Percentiles rank a stretch among this genome's conserved stretches.
phyloP scores from a whole-genome alignment of 768 basidiomycete species.

The Suillus spraguei region DNA sequence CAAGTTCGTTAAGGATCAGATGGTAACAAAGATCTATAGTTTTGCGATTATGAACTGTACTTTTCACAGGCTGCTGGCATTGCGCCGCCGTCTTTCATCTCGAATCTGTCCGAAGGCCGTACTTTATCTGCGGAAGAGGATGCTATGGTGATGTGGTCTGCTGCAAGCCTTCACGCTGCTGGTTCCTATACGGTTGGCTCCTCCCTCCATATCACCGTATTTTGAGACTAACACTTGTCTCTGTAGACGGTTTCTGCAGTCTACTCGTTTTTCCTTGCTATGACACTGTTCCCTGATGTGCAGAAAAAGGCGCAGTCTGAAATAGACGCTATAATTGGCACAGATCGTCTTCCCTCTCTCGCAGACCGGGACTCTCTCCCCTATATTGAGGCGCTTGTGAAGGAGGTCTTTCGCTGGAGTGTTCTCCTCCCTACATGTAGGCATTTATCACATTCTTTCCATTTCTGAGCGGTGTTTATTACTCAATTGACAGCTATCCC shows the following conservation, averaged over 20 bases:
- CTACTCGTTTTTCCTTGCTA: slow-evolving; percentile 9
- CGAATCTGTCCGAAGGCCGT: too few relatives aligned
- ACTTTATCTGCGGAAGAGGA: slow-evolving; percentile 48
- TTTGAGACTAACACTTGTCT: background rate
- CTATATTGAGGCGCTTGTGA: slow-evolving; percentile 49
- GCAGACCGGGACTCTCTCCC: too few relatives aligned
- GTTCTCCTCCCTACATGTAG: slow-evolving; percentile 41
- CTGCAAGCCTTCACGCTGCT: slow-evolving; percentile 35
- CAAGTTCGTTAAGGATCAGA: slow-evolving; percentile 1
- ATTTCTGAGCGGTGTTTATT: slow-evolving; percentile 34
- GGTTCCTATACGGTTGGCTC: background rate
- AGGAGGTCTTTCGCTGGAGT: slow-evolving; percentile 55
- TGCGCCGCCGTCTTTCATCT: too few relatives aligned
- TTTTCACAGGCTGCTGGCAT: too few relatives aligned
- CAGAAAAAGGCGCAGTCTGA: too few relatives aligned
- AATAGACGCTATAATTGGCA: too few relatives aligned
- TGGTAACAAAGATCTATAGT: too few relatives aligned
- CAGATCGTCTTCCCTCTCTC: too few relatives aligned
- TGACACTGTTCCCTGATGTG: slow-evolving; percentile 11
- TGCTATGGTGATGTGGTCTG: slow-evolving; percentile 63
- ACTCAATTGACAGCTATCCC: slow-evolving; percentile 28
- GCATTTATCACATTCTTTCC: slow-evolving; percentile 27
- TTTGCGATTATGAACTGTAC: too few relatives aligned
- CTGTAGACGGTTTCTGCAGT: slow-evolving; percentile 13
- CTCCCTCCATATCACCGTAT: background rate